A percentile compares a stretch with the other conserved stretches of the same genome.
These are phyloP conservation scores for Rhododendron ovatum DNA, from an alignment of 148 eudicot species.

Conservation along the genomic window DNA sequence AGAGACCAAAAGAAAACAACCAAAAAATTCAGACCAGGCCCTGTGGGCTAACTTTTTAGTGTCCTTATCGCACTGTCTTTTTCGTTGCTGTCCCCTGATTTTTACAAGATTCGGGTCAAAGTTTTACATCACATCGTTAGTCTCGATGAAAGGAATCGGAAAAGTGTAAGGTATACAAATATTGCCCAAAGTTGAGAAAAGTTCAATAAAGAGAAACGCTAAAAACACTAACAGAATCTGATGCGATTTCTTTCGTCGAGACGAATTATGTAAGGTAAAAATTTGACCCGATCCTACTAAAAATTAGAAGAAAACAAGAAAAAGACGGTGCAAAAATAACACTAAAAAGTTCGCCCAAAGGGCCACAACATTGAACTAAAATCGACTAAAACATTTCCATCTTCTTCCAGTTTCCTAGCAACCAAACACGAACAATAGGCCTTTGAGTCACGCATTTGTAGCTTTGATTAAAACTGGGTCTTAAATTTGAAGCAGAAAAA, in stretches of 20 bases:
- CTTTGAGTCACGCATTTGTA: background rate
- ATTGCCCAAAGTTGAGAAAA: background rate
- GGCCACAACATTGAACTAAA: background rate
- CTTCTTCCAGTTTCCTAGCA: too few relatives aligned
- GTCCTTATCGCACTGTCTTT: background rate
- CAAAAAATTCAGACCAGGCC: background rate
- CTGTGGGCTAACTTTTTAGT: background rate
- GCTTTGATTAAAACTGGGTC: background rate
- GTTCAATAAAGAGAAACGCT: background rate
- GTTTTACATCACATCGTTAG: background rate
- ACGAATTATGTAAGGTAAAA: background rate
- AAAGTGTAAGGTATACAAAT: too few relatives aligned
- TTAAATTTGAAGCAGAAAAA: background rate
- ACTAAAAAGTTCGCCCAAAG: too few relatives aligned
- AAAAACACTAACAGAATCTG: background rate
- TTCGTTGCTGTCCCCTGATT: background rate
- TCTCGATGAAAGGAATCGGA: too few relatives aligned
- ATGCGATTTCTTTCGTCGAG: background rate
- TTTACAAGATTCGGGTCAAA: background rate
- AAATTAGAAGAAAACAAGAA: too few relatives aligned
- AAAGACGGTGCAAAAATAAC: too few relatives aligned
- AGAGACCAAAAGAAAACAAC: background rate
- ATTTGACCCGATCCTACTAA: too few relatives aligned
- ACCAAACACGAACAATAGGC: background rate
- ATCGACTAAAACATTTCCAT: background rate